Base-by-base conservation (phyloP, 805 yeast genomes). In the Monosporozyma unispora region DNA sequence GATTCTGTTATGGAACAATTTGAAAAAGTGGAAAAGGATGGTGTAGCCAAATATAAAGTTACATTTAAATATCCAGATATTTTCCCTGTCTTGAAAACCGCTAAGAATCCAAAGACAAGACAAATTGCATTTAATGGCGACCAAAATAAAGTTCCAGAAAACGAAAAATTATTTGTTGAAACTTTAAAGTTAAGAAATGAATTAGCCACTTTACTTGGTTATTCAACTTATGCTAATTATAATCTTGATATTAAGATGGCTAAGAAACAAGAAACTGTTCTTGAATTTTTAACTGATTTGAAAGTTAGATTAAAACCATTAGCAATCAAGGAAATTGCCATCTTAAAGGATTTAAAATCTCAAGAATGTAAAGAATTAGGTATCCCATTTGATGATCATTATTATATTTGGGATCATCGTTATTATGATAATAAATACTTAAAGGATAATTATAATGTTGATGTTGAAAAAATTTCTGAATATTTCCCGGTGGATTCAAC, bases 21-120 rank as follows among this genome's bases (percentile, higher is more conserved):
- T 58, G 83, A 76, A 48, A 68, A 66, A 50, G 46, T 54, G 33
- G 42, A 22, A n/a, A 69, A 71, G 22, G 68, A 69, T 33, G 68
- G 66, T 10, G 74, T 70, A 19, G 78, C 71, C 21, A 73, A 68
- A 16, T 71, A 64, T 55, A 82, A 82, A 60, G 83, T 87, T 73
- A 83, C 93, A 2, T 85, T 78, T 70, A 86, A 87, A 64, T 84
- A 84, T 59, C 93, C 95, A 1, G 95, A 87, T 61, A 65, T 83
- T 45, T 70, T 82, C 53, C 95, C 95, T 1, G 83, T 84, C n/a
- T 66, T 85, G 64, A 84, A 84, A 62, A 80, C 80, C 63, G 90
- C 95, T 41, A 71, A 74, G 49, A 68, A 68, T 54, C 74, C 80
- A 41, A 76, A 75, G 19, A 84, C 93, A 2, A 78, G 96, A 68